Evolutionary conservation across 1,284 basidiomycete genomes (phyloP).

Genomic region (Meripilus lineatus): DNA sequence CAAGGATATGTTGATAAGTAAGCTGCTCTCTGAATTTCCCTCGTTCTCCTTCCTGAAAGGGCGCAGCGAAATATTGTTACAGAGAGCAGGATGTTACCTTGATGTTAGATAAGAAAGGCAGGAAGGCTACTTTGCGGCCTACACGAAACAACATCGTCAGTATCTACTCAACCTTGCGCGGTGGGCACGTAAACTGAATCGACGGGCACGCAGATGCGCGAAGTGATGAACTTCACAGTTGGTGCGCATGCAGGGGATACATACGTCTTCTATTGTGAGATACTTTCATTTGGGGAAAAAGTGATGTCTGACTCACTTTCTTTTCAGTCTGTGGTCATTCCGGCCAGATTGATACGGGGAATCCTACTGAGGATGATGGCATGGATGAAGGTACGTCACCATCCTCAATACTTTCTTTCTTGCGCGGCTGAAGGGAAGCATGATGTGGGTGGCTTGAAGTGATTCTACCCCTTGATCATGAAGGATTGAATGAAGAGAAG

Average conservation of each 20-base stretch:
- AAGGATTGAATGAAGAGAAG: too few species aligned
- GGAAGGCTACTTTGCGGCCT: not conserved
- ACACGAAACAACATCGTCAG: not conserved
- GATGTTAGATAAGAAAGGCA: not conserved
- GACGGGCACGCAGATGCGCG: too few species aligned
- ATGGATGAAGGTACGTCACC: not conserved
- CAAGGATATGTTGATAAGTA: not conserved
- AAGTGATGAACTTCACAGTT: too few species aligned
- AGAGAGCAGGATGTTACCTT: not conserved
- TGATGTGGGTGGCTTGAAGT: too few species aligned
- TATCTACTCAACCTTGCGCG: not conserved
- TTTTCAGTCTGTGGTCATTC: not conserved
- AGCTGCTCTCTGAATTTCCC: not conserved
- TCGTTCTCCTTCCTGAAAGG: not conserved
- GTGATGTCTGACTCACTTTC: not conserved
- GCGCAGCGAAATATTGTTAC: not conserved
- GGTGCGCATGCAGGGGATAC: not conserved
- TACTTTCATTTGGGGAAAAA: too few species aligned
- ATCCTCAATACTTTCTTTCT: too few species aligned
- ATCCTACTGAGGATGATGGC: not conserved
- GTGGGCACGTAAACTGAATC: too few species aligned
- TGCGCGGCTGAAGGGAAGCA: too few species aligned
- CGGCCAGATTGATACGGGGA: not conserved
- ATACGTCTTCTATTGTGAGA: slow-evolving; percentile 1
- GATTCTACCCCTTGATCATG: too few species aligned